These are phyloP conservation scores for Pseudomassariella vexata DNA, from an alignment of 2,329 filamentous ascomycete genomes.

Conservation along the genomic window DNA sequence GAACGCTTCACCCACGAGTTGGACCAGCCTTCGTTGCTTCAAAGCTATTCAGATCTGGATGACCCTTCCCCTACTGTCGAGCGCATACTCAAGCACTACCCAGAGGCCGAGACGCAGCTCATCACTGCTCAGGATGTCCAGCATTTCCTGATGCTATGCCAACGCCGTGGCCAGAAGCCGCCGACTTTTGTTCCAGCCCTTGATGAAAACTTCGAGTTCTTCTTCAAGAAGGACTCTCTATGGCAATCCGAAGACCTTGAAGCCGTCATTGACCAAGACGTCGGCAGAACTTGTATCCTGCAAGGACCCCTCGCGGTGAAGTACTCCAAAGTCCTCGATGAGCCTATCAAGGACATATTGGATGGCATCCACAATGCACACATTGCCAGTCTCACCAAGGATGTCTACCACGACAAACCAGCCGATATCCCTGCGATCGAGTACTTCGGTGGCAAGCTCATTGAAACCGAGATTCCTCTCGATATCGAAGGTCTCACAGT, in stretches of 20 bases:
- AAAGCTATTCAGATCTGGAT: conserved; percentile 83
- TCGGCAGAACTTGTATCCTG: conserved; percentile 90
- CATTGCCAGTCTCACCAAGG: conserved; percentile 71
- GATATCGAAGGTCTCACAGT: conserved; percentile 85
- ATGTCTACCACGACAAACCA: conserved; percentile 72
- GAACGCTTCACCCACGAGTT: conserved; percentile 79
- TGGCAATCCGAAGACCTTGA: conserved; percentile 99
- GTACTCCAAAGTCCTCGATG: conserved; percentile 83
- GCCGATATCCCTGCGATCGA: conserved; percentile 77
- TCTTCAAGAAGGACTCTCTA: conserved; percentile 99
- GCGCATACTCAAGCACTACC: conserved; percentile 74
- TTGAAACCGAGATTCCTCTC: conserved; percentile 63
- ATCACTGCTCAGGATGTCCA: conserved; percentile 99
- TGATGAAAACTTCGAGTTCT: conserved; percentile 97
- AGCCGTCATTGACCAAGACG: conserved; percentile 92
- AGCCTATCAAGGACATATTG: conserved; percentile 91
- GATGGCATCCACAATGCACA: conserved; percentile 86
- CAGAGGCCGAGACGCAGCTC: conserved; percentile 81
- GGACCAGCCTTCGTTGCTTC: conserved; percentile 74
- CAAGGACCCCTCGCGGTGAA: conserved; percentile 90
- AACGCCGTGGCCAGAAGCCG: conserved; percentile 89
- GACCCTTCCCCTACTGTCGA: conserved; percentile 75
- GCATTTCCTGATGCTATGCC: conserved; percentile 89
- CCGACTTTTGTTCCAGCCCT: conserved; percentile 93
- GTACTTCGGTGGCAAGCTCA: conserved; percentile 89